These are phyloP conservation scores for Karstenula rhodostoma DNA, from an alignment of 2,329 filamentous ascomycete genomes.

Conservation along the genomic window DNA sequence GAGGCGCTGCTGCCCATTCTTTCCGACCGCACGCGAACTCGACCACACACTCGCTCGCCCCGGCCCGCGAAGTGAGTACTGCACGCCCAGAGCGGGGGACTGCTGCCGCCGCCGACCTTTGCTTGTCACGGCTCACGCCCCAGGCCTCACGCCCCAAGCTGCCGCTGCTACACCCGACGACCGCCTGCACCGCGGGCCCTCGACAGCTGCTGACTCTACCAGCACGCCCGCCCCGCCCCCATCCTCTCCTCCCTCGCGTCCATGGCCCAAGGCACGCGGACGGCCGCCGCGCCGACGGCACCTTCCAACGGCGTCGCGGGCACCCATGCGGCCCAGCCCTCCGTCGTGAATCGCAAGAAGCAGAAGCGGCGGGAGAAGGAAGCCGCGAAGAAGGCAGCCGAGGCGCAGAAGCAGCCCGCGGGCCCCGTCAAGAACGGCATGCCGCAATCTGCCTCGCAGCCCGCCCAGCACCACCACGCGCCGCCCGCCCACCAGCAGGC, in stretches of 20 bases:
- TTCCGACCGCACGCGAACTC: too few species aligned
- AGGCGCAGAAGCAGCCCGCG: constrained; percentile 37
- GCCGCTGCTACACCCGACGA: constrained; percentile 2
- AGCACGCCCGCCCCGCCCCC: constrained; percentile 15
- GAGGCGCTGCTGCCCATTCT: constrained; percentile 18
- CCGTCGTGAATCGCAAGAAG: constrained; percentile 86
- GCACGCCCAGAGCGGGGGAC: constrained; percentile 20
- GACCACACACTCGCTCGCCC: too few species aligned
- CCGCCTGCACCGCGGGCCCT: neutral
- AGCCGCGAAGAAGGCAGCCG: constrained; percentile 67
- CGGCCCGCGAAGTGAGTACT: constrained; percentile 1
- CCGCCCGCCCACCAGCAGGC: constrained; percentile 34
- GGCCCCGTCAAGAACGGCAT: constrained; percentile 41
- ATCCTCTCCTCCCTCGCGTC: constrained; percentile 12
- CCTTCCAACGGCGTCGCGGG: constrained; percentile 51
- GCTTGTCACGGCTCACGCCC: too few species aligned
- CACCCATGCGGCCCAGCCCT: constrained; percentile 40
- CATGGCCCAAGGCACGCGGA: constrained; percentile 49
- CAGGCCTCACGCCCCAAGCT: too few species aligned
- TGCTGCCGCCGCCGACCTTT: constrained; percentile 16
- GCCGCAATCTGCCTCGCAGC: constrained; percentile 25
- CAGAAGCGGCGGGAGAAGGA: constrained; percentile 89
- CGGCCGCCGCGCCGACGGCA: constrained; percentile 37
- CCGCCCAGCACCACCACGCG: constrained; percentile 16
- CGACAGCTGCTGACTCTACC: constrained; percentile 6